A percentile compares a stretch with the other conserved stretches of the same genome.
Conservation (phyloP, 768 basidiomycete genomes). For the Tulasnella calospora region DNA sequence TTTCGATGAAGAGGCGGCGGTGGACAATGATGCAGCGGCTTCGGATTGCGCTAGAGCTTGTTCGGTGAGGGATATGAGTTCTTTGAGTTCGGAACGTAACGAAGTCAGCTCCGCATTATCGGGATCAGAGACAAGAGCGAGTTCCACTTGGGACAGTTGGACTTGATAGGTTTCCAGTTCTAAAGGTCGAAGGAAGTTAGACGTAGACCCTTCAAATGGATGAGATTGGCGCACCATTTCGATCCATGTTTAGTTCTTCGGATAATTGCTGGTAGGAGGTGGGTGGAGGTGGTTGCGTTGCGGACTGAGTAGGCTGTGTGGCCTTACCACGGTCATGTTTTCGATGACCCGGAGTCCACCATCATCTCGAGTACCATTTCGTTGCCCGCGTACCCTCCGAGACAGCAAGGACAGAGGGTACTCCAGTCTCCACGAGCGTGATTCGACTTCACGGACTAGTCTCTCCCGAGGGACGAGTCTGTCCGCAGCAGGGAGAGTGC, state of each 20-base stretch:
- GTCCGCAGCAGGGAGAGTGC: too few species aligned
- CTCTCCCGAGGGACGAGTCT: too few species aligned
- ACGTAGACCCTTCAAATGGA: not conserved
- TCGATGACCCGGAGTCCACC: not conserved
- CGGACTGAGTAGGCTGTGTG: not conserved
- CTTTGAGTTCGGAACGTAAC: constrained; percentile 69
- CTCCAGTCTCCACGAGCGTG: too few species aligned
- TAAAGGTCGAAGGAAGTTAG: constrained; percentile 28
- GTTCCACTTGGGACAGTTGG: constrained; percentile 82
- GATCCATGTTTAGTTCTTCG: not conserved
- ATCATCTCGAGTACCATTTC: too few species aligned
- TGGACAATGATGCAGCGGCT: constrained; percentile 33
- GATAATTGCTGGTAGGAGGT: not conserved
- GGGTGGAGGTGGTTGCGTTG: constrained; percentile 1
- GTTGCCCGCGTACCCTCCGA: too few species aligned
- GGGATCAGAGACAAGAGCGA: constrained; percentile 70
- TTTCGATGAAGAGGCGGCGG: constrained; percentile 50
- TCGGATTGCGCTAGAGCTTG: constrained; percentile 64
- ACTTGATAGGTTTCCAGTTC: constrained; percentile 89
- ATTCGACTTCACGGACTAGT: too few species aligned
- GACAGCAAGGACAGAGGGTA: too few species aligned
- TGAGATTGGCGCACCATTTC: not conserved
- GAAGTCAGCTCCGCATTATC: constrained; percentile 65
- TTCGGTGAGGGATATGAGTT: constrained; percentile 78
- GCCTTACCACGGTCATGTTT: not conserved